Conservation (phyloP, 768 basidiomycete genomes). For the Lepiota brunneoincarnata region DNA sequence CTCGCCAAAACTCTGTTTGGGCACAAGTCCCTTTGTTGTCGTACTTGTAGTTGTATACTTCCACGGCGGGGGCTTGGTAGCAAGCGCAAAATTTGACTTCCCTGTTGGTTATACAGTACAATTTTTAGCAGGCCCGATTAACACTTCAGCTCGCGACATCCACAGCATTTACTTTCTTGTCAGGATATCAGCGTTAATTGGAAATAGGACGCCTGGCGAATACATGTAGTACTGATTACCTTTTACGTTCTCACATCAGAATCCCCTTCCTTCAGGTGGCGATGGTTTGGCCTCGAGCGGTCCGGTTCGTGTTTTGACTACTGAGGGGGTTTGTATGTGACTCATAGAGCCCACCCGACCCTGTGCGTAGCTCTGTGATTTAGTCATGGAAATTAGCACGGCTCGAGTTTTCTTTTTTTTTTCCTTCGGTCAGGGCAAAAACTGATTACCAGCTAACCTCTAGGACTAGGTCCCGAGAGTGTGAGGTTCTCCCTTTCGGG, state of each 20-base stretch:
- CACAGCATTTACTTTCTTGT: not conserved
- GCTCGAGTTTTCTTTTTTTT: no score
- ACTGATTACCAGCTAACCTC: no score
- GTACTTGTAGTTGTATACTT: constrained; percentile 41
- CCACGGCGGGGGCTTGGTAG: constrained; percentile 60
- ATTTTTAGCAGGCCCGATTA: no score
- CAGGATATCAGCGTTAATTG: not conserved
- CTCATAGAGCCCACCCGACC: no score
- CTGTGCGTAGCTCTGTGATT: no score
- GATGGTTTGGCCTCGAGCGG: not conserved
- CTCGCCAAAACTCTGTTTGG: constrained; percentile 11
- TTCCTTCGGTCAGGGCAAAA: no score
- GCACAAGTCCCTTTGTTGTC: not conserved
- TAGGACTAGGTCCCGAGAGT: no score
- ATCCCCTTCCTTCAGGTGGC: not conserved
- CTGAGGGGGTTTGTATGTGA: not conserved
- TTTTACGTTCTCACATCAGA: not conserved
- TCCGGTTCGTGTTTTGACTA: not conserved
- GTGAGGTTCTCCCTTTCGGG: no score
- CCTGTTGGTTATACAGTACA: constrained; percentile 62
- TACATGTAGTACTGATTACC: not conserved
- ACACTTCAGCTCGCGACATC: not conserved
- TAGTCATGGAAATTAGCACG: no score
- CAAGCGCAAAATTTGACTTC: constrained; percentile 59
- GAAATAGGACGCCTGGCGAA: not conserved